Evolutionary conservation across 805 yeast species (phyloP), one percentile per base, ranked within the genome.

Genomic region (Saccharomycopsis oosterbeekiorum): DNA sequence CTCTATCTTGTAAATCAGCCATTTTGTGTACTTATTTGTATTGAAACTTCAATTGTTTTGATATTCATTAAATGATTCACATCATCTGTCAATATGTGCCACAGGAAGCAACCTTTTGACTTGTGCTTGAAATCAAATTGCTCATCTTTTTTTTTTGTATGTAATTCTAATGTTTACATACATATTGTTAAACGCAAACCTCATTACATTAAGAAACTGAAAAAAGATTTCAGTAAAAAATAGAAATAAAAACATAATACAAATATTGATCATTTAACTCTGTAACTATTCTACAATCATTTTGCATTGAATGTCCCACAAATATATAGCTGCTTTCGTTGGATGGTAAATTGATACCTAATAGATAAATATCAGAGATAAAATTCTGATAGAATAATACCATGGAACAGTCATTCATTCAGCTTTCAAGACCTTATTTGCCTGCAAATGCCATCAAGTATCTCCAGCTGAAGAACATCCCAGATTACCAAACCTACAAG

Each of bases 361-460:
- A 29, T 29, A 4, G 34, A 29, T 29, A 29, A 29, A 29, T 6
- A 29, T 29, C 3, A 29, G 3, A 29, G 34, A 29, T 29, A 29
- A 29, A 29, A 29, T 29, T 29, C n/a, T 29, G 6, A 29, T 29
- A 34, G 15, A 15, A 6, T n/a, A 34, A 53, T 14, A 15, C 53
- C 2, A 47, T 47, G 53, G 53, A 47, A 21, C 53, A 34, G 26
- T 59, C 61, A 14, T 56, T 73, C 4, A 62, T 69, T 1, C 81
- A 79, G 66, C 75, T 83, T 0, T 78, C 88, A 12, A 74, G 89
- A 60, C 91, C 90, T 0, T 86, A 76, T 69, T 72, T 86, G 59
- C 81, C 88, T 0, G 73, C 75, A 47, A 71, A 75, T 26, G 88
- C 85, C 65, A 73, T 86, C 12, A 74, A 78, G 24, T 71, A 74